Percentiles rank a stretch among this genome's conserved stretches.
These are phyloP conservation scores for Mycena rosella DNA, from an alignment of 768 basidiomycete genomes.

Conservation along the genomic window DNA sequence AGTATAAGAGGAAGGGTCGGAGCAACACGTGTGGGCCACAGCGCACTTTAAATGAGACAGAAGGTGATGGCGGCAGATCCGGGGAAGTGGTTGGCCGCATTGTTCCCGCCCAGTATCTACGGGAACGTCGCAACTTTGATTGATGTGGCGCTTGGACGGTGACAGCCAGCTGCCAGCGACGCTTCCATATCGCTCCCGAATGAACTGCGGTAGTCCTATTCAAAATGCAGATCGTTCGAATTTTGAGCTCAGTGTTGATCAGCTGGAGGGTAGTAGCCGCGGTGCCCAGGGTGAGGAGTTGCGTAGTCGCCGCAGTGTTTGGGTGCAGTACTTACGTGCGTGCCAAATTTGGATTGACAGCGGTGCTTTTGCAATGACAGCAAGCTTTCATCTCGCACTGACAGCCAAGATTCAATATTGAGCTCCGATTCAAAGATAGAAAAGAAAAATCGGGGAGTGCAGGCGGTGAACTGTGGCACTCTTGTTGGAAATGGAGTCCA, in stretches of 20 bases:
- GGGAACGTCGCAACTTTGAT: not conserved
- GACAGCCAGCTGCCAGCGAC: conserved; percentile 6
- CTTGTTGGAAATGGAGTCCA: not conserved
- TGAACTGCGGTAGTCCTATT: conserved; percentile 1
- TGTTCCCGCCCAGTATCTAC: not conserved
- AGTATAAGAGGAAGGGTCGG: conserved; percentile 5
- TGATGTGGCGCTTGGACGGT: not conserved
- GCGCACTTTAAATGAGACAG: conserved; percentile 3
- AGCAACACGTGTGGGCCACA: not conserved
- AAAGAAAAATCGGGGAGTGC: conserved; percentile 1
- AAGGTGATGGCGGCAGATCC: conserved; percentile 2
- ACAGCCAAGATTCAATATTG: not conserved
- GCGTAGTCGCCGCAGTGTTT: no score
- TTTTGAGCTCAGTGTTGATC: conserved; percentile 1
- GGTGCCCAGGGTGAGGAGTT: not conserved
- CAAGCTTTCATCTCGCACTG: not conserved
- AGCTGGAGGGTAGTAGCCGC: not conserved
- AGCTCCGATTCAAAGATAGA: conserved; percentile 4
- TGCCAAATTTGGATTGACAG: not conserved
- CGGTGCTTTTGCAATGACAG: no score
- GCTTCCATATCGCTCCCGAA: conserved; percentile 6
- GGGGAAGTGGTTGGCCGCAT: conserved; percentile 3
- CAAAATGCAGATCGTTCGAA: not conserved
- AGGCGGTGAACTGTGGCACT: not conserved
- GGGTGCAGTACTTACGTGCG: no score